A percentile compares a stretch with the other conserved stretches of the same genome.
These are phyloP conservation scores for Psilocybe cyanescens DNA, from an alignment of 768 basidiomycete species.

Conservation along the genomic window DNA sequence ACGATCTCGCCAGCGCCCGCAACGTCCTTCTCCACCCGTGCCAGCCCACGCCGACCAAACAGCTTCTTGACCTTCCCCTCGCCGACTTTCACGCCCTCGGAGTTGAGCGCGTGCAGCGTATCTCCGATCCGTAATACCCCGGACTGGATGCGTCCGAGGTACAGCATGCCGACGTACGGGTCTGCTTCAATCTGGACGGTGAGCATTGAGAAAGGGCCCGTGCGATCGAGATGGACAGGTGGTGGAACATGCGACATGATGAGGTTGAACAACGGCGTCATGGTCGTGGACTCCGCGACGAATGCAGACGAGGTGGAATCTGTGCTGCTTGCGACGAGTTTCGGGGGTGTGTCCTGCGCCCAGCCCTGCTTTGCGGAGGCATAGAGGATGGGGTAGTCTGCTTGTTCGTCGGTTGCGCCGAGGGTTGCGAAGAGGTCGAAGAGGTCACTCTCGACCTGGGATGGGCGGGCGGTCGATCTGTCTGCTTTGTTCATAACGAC, in stretches of 20 bases:
- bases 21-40: conserved; percentile 44
- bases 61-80: conserved; percentile 56
- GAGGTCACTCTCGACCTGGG: conserved; percentile 52
- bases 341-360: conserved; percentile 36
- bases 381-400: conserved; percentile 54
- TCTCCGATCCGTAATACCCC: conserved; percentile 45
- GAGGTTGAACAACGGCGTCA: conserved; percentile 50
- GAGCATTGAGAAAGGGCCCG: conserved; percentile 52
- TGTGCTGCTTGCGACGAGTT: conserved; percentile 21
- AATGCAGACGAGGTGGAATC: conserved; percentile 6
- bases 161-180: conserved; percentile 52
- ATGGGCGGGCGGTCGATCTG: conserved; percentile 43
- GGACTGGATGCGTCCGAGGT: conserved; percentile 49
- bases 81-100: conserved; percentile 48
- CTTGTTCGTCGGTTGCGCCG: conserved; percentile 54
- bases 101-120: conserved; percentile 40
- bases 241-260: conserved; percentile 49
- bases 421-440: conserved; percentile 56
- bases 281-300: conserved; percentile 26
- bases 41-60: conserved; percentile 39
- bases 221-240: conserved; percentile 39
- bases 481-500: conserved; percentile 59
- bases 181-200: conserved; percentile 56
- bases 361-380: conserved; percentile 56
- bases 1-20: conserved; percentile 55